phyloP scores from a whole-genome alignment of 345 rosid species.

The Moricandia moricandioides region DNA sequence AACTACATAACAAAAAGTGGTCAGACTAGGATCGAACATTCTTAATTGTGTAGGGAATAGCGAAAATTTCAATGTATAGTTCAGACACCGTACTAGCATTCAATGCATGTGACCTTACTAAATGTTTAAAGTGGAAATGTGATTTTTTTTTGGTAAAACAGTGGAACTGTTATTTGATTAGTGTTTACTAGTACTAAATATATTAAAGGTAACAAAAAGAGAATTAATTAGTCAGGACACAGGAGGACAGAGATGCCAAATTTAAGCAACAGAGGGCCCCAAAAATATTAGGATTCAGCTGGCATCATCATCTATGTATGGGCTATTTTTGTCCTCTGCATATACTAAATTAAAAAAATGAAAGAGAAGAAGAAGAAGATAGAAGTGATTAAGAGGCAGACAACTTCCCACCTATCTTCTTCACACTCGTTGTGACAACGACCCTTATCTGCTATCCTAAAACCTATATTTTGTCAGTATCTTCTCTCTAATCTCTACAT shows the following conservation, averaged over 20 bases:
- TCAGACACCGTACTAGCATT: background rate
- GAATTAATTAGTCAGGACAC: background rate
- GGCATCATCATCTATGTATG: slow-evolving; percentile 7
- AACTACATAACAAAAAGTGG: background rate
- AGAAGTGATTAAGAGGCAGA: slow-evolving; percentile 20
- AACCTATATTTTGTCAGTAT: background rate
- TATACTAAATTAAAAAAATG: background rate
- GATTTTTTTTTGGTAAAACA: no score
- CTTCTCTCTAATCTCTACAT: background rate
- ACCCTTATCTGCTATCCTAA: slow-evolving; percentile 17
- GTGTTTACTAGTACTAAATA: no score
- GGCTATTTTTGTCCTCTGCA: slow-evolving; percentile 12
- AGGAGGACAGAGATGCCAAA: background rate
- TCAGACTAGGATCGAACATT: slow-evolving; percentile 12
- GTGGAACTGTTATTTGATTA: no score
- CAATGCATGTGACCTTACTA: background rate
- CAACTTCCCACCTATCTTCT: slow-evolving; percentile 25
- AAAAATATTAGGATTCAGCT: background rate
- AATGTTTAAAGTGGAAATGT: no score
- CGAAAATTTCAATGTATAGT: background rate
- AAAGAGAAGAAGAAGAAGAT: background rate
- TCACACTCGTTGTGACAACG: slow-evolving; percentile 7
- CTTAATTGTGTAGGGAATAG: background rate
- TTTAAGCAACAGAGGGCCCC: background rate
- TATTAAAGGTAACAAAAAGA: background rate